These are phyloP conservation scores for Linum usitatissimum DNA, from an alignment of 345 rosid species.

Conservation along the genomic window DNA sequence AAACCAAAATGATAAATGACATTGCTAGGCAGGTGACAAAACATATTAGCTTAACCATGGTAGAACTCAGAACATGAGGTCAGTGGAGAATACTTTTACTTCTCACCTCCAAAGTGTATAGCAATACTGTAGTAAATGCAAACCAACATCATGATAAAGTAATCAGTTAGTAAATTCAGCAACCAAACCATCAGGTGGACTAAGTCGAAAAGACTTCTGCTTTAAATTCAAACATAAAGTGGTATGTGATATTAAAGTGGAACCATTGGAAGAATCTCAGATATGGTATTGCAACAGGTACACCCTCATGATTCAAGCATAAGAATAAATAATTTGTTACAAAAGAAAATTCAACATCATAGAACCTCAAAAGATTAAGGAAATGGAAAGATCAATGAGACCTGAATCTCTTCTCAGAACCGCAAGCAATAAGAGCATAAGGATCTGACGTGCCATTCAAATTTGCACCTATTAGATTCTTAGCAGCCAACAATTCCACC, in stretches of 20 bases:
- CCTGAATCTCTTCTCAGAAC: slow-evolving; percentile 95
- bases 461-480: slow-evolving; percentile 92
- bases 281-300: neutral
- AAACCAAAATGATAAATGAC: neutral
- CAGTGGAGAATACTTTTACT: no score
- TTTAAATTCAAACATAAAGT: no score
- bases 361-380: neutral
- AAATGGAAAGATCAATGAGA: slow-evolving; percentile 22
- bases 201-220: neutral
- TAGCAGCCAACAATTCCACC: slow-evolving; percentile 94
- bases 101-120: neutral
- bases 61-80: neutral
- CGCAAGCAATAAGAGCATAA: slow-evolving; percentile 93
- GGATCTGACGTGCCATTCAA: slow-evolving; percentile 97
- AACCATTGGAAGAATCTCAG: neutral
- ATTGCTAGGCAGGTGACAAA: neutral
- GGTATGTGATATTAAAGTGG: no score
- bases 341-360: neutral
- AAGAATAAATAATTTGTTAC: neutral
- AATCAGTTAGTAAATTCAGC: neutral
- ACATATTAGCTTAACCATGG: neutral
- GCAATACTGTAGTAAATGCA: neutral
- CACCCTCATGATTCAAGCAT: neutral
- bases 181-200: neutral
- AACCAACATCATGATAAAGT: neutral